A percentile compares a stretch with the other conserved stretches of the same genome.
Evolutionary conservation across 805 yeast genomes (phyloP).

Genomic region (Kluyveromyces dobzhanskii): DNA sequence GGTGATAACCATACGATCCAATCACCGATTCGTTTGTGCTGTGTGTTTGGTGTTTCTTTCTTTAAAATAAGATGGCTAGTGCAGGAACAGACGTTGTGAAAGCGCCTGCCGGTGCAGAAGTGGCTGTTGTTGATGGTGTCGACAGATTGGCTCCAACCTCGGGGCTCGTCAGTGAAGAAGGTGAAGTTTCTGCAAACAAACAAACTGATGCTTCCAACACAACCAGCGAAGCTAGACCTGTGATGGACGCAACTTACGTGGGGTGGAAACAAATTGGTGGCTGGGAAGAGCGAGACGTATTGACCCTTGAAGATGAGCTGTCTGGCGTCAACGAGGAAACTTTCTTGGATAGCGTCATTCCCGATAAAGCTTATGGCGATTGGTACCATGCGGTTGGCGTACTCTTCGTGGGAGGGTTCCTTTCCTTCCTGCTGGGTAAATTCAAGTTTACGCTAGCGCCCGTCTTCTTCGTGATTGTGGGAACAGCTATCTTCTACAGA

Average conservation of each 20-base stretch:
- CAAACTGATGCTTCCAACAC: slow-evolving; percentile 11
- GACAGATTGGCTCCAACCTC: slow-evolving; percentile 16
- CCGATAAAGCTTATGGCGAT: slow-evolving; percentile 77
- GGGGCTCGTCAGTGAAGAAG: slow-evolving; percentile 8
- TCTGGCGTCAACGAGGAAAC: slow-evolving; percentile 69
- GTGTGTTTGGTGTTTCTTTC: no score
- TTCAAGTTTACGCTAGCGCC: slow-evolving; percentile 73
- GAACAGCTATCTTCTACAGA: slow-evolving; percentile 66
- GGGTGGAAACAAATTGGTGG: slow-evolving; percentile 96
- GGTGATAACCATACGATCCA: no score
- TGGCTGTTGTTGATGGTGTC: slow-evolving; percentile 11
- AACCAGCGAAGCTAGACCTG: slow-evolving; percentile 16
- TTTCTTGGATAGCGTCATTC: slow-evolving; percentile 63
- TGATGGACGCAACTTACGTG: slow-evolving; percentile 49
- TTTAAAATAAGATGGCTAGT: slow-evolving; percentile 7
- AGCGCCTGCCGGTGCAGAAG: slow-evolving; percentile 13
- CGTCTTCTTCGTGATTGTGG: slow-evolving; percentile 60
- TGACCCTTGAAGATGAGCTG: slow-evolving; percentile 60
- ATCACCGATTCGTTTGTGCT: no score
- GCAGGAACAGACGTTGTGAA: slow-evolving; percentile 7
- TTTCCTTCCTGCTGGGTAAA: slow-evolving; percentile 76
- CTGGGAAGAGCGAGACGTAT: slow-evolving; percentile 62
- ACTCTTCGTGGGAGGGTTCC: slow-evolving; percentile 54
- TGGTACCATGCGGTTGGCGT: slow-evolving; percentile 91
- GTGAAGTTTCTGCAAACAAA: slow-evolving; percentile 12